A percentile compares a stretch with the other conserved stretches of the same genome.
phyloP scores from a whole-genome alignment of 192 early-diverging fungal species.

The Coemansia sp. region DNA sequence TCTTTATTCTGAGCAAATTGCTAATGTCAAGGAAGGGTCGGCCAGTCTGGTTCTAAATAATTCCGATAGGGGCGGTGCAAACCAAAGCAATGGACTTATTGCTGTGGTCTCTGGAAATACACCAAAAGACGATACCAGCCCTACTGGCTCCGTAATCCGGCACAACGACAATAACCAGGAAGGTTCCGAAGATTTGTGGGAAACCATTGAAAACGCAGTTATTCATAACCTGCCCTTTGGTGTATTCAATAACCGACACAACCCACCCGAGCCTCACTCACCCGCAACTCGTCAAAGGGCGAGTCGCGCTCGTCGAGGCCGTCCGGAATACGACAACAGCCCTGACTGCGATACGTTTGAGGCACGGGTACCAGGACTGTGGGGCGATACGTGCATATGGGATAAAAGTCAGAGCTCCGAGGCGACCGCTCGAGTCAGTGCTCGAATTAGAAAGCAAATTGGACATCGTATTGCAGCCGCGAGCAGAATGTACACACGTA shows the following conservation, averaged over 20 bases:
- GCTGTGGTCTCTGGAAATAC: not conserved
- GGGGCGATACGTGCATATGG: conserved; percentile 38
- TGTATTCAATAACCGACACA: not conserved
- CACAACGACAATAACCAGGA: not conserved
- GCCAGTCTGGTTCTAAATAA: not conserved
- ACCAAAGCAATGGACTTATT: not conserved
- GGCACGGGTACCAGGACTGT: conserved; percentile 17
- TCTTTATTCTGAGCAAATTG: not conserved
- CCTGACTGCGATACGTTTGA: conserved; percentile 2
- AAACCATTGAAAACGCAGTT: not conserved
- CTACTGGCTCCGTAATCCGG: not conserved
- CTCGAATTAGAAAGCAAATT: not conserved
- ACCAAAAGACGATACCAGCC: not conserved
- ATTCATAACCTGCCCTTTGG: not conserved
- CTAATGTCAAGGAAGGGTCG: not conserved
- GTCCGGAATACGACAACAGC: not conserved
- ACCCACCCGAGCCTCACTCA: not conserved
- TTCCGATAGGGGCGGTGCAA: not conserved
- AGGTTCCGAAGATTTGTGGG: not conserved
- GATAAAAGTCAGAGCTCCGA: not conserved
- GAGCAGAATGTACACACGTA: not conserved
- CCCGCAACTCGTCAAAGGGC: not conserved
- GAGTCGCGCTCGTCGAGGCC: too few species aligned
- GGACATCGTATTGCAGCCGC: not conserved
- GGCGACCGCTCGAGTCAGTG: not conserved